Base-by-base conservation (phyloP, 257 asterid species). In the Prunella vulgaris region DNA sequence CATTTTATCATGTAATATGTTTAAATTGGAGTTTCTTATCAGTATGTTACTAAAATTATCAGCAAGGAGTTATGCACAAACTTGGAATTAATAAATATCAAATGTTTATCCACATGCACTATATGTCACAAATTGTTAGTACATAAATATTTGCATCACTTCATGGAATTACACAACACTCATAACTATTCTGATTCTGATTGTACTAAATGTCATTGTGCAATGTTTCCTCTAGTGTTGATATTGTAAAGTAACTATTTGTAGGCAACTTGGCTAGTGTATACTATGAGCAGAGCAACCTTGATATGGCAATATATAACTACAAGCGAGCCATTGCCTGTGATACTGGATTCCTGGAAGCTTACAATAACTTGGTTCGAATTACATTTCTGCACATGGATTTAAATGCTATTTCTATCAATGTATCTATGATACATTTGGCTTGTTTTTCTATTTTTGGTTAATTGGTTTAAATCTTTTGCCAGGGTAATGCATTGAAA, bases 261-360 rank as follows among this genome's bases (percentile, higher is more conserved):
- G 82, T 90, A 94, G 99, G 97, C 66, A 94, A 91, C 88, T 66
- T 94, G 84, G 99, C 97, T 38, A 84, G 97, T 69, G 79, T 94
- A 60, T 91, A 91, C 83, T 94, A 87, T 70, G 99, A 94, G 79
- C 98, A 94, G 83, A 88, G 89, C 77, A 91, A 94, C 81, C 85
- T 94, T 77, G 99, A 94, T 30, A 80, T 94, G 99, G 95, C 99
- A 44, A 91, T 94, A 79, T 74, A 85, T 51, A 80, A 91, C 83
- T 94, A 94, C 79, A 91, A 83, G 81, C 80, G 97, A 80, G 99
- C 99, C 69, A 91, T 94, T 77, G 81, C 95, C 66, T 94, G 95
- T 77, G 99, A 94, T 76, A 67, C 89, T 76, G 93, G 89, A 78
- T 94, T 82, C 82, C 82, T 94, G 83, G 99, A 94, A 84, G 98